Conservation (phyloP, 2,329 filamentous ascomycete species). For the Colletotrichum destructivum region DNA sequence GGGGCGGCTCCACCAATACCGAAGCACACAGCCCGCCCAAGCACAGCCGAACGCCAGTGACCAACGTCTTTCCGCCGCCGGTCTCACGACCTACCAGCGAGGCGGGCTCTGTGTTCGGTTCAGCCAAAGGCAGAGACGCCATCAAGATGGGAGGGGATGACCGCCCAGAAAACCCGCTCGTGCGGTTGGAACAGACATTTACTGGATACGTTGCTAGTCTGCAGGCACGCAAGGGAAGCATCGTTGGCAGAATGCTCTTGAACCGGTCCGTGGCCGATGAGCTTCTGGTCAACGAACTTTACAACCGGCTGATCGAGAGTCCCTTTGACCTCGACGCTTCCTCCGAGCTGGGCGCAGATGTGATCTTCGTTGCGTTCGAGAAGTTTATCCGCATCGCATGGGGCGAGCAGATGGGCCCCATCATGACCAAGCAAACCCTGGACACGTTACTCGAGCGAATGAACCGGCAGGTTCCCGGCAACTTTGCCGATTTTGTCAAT, state of each 20-base stretch:
- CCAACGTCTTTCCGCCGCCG: slow-evolving; percentile 56
- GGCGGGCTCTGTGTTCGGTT: slow-evolving; percentile 67
- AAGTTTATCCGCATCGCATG: slow-evolving; percentile 92
- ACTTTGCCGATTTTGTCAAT: slow-evolving; percentile 80
- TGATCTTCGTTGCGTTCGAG: slow-evolving; percentile 92
- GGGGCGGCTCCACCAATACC: slow-evolving; percentile 72
- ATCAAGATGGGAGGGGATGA: slow-evolving; percentile 63
- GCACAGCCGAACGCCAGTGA: slow-evolving; percentile 56
- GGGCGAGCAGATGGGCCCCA: slow-evolving; percentile 88
- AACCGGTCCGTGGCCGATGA: slow-evolving; percentile 81
- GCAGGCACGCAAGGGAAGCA: slow-evolving; percentile 88
- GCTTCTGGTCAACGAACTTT: slow-evolving; percentile 87
- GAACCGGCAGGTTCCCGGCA: slow-evolving; percentile 77
- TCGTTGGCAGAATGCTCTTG: slow-evolving; percentile 83
- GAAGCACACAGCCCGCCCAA: slow-evolving; percentile 55
- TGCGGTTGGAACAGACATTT: slow-evolving; percentile 87
- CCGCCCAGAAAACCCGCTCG: slow-evolving; percentile 75
- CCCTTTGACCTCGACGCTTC: slow-evolving; percentile 83
- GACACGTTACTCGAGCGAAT: slow-evolving; percentile 80
- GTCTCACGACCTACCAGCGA: slow-evolving; percentile 61
- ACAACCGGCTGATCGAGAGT: slow-evolving; percentile 88
- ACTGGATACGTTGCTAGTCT: slow-evolving; percentile 86
- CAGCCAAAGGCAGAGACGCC: slow-evolving; percentile 64
- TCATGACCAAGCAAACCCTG: slow-evolving; percentile 81
- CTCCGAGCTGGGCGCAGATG: slow-evolving; percentile 83